Conservation (phyloP, 148 eudicot genomes). For the Nepenthes mirabilis region DNA sequence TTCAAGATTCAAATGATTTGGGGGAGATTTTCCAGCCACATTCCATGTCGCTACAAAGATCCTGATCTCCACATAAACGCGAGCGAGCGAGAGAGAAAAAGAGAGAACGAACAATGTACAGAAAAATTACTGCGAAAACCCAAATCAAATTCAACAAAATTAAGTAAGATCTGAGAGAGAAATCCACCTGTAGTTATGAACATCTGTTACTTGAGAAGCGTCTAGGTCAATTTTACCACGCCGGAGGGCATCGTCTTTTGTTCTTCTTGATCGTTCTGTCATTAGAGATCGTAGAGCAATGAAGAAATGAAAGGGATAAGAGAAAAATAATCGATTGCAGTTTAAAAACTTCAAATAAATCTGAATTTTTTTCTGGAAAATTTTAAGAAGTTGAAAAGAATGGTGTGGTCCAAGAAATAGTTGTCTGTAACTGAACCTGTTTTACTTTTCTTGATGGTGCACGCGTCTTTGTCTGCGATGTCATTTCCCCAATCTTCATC, state of each 20-base stretch:
- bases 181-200: conserved; percentile 56
- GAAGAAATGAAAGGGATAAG: not conserved
- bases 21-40: conserved; percentile 95
- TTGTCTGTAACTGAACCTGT: conserved; percentile 54
- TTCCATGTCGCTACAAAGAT: conserved; percentile 93
- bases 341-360: conserved; percentile 1
- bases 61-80: conserved; percentile 15
- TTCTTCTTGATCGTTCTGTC: conserved; percentile 46
- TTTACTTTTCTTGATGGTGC: conserved; percentile 69
- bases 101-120: not conserved
- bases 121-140: not conserved
- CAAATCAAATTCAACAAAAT: not conserved
- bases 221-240: conserved; percentile 54
- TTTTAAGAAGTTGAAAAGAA: conserved; percentile 6
- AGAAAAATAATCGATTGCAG: conserved; percentile 3
- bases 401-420: conserved; percentile 45
- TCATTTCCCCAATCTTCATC: conserved; percentile 73
- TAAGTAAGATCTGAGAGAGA: not conserved
- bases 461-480: conserved; percentile 49
- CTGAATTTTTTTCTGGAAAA: not conserved
- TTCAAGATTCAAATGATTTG: conserved; percentile 70
- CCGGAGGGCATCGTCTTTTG: conserved; percentile 29
- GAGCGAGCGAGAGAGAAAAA: not conserved
- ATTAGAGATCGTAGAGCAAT: not conserved
- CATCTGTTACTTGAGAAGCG: conserved; percentile 55